Evolutionary conservation across 805 yeast genomes (phyloP), one percentile per base, ranked within the genome.

Genomic region (Candida manassasensis): DNA sequence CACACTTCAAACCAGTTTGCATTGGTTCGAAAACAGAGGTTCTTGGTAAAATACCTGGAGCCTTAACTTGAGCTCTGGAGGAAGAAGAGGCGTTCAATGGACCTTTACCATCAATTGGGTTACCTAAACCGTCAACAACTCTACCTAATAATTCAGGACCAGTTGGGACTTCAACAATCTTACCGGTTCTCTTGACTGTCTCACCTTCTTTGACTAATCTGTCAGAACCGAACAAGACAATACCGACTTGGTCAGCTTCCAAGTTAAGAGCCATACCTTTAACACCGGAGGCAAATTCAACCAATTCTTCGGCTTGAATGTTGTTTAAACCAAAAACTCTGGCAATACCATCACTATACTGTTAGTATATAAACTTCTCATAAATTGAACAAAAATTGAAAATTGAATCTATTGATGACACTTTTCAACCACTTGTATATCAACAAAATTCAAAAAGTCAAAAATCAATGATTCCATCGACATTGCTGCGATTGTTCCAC

Each of bases 221-320:
- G 73, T 93, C 99, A 51, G 97, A 89, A 77, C 98, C 99, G 79
- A 93, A 93, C 73, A 93, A 77, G 75, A 93, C 99, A 66, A 93
- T 82, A 87, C 99, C 99, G 68, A 93, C 99, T 75, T 93, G 97
- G 72, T 95, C 97, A 60, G 97, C 95, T 77, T 93, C 99, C 81
- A 93, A 85, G 82, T 93, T 93, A 67, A 93, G 81, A 63, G 98
- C 97, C 99, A 93, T 93, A 84, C 98, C 99, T 75, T 89, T 87
- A 59, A 90, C 97, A 79, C 99, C 98, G 43, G 98, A 87, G 44
- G 96, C 77, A 77, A 93, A 94, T 77, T 93, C 98, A 61, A 93
- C 97, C 70, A 93, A 81, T 77, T 93, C 99, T 78, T 93, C 98
- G 66, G 98, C 98, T 80, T 90, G 97, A 73, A 88, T 82, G 81